Base-by-base conservation (phyloP, 441 rosid species). In the Bruguiera hainesii region DNA sequence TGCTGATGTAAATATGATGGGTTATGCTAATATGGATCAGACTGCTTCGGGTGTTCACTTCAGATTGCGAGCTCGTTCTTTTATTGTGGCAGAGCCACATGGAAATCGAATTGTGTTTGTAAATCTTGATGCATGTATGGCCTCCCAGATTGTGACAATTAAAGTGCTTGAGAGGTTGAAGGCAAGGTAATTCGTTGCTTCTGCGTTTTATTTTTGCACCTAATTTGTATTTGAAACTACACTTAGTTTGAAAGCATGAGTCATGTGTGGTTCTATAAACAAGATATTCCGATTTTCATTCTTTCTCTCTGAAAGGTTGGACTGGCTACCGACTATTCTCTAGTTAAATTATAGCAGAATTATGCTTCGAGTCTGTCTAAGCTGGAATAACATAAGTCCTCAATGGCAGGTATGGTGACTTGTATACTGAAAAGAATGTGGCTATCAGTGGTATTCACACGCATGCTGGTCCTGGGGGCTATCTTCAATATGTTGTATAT, bases 391-490 rank as follows among this genome's bases (percentile, higher is more conserved):
- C 16, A 13, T 4, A 42, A 42, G 48, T 42, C 18, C 18, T 42
- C 18, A 13, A 42, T 42, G 48, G 48, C 48, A 93, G 98, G 79
- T 93, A 86, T 72, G 98, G 93, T 18, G 83, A 84, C 50, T 68
- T 93, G 26, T 93, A 93, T 66, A 87, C 91, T 3, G 96, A 89
- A 73, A 82, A 82, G 51, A 93, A 93, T 80, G 96, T 93, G 67
- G 97, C 84, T 20, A 90, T 93, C 56, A 90, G 91, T 78, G 98
- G 98, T 63, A 87, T 87, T 70, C 98, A 93, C 70, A 93, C 96
- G 2, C 98, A 93, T 80, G 83, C 97, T 25, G 98, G 98, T 56
- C 98, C 98, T 21, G 98, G 97, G 28, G 98, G 97, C 20, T 93
- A 89, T 80, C 98, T 93, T 63, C 98, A 93, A 74, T 93, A 93